Percentiles rank a stretch among this genome's conserved stretches.
Conservation (phyloP, 2,329 filamentous ascomycete genomes). For the Phyllosticta ampelicida region DNA sequence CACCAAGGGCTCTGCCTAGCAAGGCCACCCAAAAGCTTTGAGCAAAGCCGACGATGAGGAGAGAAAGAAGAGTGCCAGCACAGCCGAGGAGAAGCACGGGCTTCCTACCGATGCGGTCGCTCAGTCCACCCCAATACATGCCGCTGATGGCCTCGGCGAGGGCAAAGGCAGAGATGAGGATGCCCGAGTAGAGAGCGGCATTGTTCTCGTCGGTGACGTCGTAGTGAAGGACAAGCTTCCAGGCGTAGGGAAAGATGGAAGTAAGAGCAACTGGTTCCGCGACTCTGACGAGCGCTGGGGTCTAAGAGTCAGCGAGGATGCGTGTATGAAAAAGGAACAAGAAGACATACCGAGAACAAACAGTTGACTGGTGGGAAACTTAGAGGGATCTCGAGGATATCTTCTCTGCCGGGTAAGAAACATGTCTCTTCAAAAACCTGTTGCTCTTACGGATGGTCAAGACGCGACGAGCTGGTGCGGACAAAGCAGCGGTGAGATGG, state of each 20-base stretch:
- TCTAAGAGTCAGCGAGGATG: neutral
- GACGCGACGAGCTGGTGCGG: conserved; percentile 9
- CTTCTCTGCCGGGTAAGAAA: conserved; percentile 49
- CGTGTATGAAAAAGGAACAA: neutral
- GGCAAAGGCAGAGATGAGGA: conserved; percentile 76
- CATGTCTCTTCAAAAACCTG: conserved; percentile 40
- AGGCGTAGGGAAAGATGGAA: conserved; percentile 76
- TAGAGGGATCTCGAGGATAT: conserved; percentile 52
- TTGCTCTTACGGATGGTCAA: conserved; percentile 41
- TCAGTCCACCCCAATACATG: conserved; percentile 44
- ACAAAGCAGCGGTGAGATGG: neutral
- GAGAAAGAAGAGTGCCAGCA: conserved; percentile 68
- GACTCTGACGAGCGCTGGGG: conserved; percentile 73
- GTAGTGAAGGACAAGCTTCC: conserved; percentile 29
- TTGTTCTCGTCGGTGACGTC: conserved; percentile 25
- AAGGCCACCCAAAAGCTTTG: conserved; percentile 77
- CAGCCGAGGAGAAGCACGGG: conserved; percentile 40
- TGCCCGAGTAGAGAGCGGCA: conserved; percentile 76
- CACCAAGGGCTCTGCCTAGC: conserved; percentile 63
- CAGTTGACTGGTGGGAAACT: conserved; percentile 72
- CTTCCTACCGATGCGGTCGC: conserved; percentile 30
- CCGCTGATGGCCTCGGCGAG: conserved; percentile 77
- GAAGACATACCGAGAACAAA: conserved; percentile 64
- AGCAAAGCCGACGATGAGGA: conserved; percentile 74
- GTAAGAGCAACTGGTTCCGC: conserved; percentile 89